Evolutionary conservation across 495 filamentous ascomycete genomes (phyloP), one percentile per base, ranked within the genome.

Genomic region (Penicillium bovifimosum): DNA sequence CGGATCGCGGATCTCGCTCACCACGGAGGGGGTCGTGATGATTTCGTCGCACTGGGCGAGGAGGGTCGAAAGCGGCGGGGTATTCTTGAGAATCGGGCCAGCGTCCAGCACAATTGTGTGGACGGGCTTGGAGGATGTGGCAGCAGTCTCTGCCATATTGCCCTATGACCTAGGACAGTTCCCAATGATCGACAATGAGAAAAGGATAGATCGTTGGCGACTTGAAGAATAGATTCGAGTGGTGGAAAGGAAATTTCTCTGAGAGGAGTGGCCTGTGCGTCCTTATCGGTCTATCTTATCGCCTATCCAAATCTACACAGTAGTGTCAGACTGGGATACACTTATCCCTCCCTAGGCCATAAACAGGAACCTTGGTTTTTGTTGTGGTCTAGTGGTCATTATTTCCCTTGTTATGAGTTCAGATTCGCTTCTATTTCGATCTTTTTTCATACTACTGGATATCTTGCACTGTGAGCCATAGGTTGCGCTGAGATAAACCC

Each of bases 51-150:
- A 84, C 63, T 87, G 82, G 36, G 77, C 74, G 40, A 96, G 73
- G 18, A 97, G 76, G 6, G 85, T 86, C 31, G 87, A 91, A 32
- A 92, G 80, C 24, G 85, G 69, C 39, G 90, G 88, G 56, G 88
- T 84, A 72, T 95, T 95, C 62, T 87, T 89, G 51, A 99, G 84
- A 53, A 99, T 86, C 1, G 92, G 90, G 42, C 91, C 91, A 24
- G 93, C 82, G 68, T 99, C 93, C 52, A 99, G 74, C 49, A 97
- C 79, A 34, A 99, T 80, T 10, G 87, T 86, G 74, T 95, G 81
- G 42, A 96, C 77, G 4, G 85, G 76, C 64, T 93, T 93, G n/a
- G 75, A 41, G 3, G 72, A 52, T 33, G 63, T 18, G 29, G 62
- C 29, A 2, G 53, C 55, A 17, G 61, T 52, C 29, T 75, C 70